Evolutionary conservation across 306 rosid species (phyloP), one percentile per base, ranked within the genome.

Genomic region (Spatholobus suberectus): DNA sequence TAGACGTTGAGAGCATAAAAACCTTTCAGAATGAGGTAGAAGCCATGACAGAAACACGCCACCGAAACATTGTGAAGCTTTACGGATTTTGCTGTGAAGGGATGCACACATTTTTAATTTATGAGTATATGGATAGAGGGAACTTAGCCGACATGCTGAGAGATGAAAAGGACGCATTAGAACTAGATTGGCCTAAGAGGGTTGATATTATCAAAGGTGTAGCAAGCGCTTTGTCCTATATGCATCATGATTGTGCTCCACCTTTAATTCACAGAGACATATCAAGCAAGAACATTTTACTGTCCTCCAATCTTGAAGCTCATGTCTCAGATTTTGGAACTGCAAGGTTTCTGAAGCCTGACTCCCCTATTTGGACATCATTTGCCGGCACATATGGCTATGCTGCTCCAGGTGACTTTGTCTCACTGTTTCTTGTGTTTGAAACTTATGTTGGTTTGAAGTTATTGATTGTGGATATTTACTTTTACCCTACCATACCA

Each of bases 261-360:
- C 69, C 58, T 44, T 70, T 88, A 17, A 83, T 88, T 26, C 91
- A 88, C 9, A 72, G 91, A 47, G 91, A 88, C 77, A 81, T 88
- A 72, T 85, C 91, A 29, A 79, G 84, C 77, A 86, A 83, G 62
- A 88, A 88, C 41, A 26, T 88, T 71, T 44, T 88, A 37, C 23
- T 88, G 32, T 84, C 84, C 34, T 46, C 32, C 2, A 65, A 59
- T 58, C 80, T 79, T 34, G 76, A 66, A 72, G 85, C 89, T 55
- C 89, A 49, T 41, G 70, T 88, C 73, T 73, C 91, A 5, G 91
- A 88, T 86, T 88, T 88, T 52, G 91, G 89, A 20, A 88, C 87
- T 15, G 89, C 89, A 13, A 80, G 82, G 67, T 88, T 88, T 73
- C 66, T 88, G 35, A 88, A 83, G 76, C 84, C 69, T 4, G 73